Evolutionary conservation across 75 land plant species (phyloP).

Genomic region (Picea sitchensis): DNA sequence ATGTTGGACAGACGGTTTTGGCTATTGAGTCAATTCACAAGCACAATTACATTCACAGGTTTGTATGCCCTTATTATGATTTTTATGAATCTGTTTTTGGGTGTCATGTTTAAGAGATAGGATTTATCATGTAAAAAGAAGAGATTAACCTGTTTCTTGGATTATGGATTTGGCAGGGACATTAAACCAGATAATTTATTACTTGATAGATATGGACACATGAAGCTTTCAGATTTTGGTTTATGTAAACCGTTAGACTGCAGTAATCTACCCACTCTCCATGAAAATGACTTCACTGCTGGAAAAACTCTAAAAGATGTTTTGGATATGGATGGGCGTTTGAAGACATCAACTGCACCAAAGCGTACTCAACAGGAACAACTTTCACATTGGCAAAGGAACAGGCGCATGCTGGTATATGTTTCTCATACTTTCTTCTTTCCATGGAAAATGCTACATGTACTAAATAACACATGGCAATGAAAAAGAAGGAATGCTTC

Average conservation of each 20-base stretch:
- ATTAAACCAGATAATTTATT: constrained; percentile 94
- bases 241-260: constrained; percentile 92
- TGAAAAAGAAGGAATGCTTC: no score
- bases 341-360: constrained; percentile 33
- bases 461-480: no score
- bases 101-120: background rate
- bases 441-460: no score
- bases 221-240: constrained; percentile 95
- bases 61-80: background rate
- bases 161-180: constrained; percentile 44
- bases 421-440: background rate
- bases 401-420: constrained; percentile 77
- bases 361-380: constrained; percentile 93
- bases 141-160: constrained; percentile 2
- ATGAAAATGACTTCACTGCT: constrained; percentile 58
- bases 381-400: constrained; percentile 88
- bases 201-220: constrained; percentile 84
- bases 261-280: constrained; percentile 62
- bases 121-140: background rate
- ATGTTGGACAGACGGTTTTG: constrained; percentile 87
- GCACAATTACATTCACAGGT: constrained; percentile 97
- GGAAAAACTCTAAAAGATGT: constrained; percentile 52
- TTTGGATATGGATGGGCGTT: constrained; percentile 56
- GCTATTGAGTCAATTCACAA: constrained; percentile 97
- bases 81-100: constrained; percentile 6